Evolutionary conservation across 225 moss, liverwort and hornwort genomes (phyloP).

Genomic region (Physcomitrium patens): DNA sequence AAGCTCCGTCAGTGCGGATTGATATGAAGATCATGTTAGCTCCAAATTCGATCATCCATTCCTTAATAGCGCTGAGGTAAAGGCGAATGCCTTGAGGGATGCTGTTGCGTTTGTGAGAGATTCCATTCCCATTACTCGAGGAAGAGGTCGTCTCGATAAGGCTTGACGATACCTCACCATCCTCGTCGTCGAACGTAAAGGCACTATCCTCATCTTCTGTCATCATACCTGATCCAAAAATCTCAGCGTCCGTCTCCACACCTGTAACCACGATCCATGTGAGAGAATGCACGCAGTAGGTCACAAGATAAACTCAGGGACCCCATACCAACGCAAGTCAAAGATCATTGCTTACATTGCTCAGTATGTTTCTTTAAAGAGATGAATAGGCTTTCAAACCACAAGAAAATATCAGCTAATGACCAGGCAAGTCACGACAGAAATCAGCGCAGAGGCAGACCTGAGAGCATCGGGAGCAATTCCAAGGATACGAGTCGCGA

Average conservation of each 20-base stretch:
- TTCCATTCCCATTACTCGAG: conserved; percentile 30
- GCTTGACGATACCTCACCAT: conserved; percentile 30
- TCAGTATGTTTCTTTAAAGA: background rate
- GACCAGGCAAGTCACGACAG: background rate
- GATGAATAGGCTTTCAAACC: background rate
- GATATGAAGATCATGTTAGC: conserved; percentile 79
- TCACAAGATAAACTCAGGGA: background rate
- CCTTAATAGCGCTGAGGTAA: conserved; percentile 91
- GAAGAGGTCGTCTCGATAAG: conserved; percentile 15
- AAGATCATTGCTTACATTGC: background rate
- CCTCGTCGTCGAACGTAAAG: conserved; percentile 52
- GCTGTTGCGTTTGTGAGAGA: conserved; percentile 8
- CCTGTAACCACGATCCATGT: conserved; percentile 41
- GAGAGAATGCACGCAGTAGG: background rate
- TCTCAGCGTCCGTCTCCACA: conserved; percentile 86
- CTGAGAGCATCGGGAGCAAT: conserved; percentile 89
- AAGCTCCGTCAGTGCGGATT: conserved; percentile 89
- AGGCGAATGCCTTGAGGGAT: conserved; percentile 71
- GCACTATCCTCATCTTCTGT: conserved; percentile 87
- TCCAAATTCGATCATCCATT: conserved; percentile 98
- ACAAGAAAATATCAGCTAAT: background rate
- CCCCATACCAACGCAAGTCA: background rate
- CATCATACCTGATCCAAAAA: conserved; percentile 97
- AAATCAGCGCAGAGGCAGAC: conserved; percentile 28
- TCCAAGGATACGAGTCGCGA: conserved; percentile 84